These are phyloP conservation scores for Fusarium sp. DNA, from an alignment of 2,329 filamentous ascomycete genomes.

Conservation along the genomic window DNA sequence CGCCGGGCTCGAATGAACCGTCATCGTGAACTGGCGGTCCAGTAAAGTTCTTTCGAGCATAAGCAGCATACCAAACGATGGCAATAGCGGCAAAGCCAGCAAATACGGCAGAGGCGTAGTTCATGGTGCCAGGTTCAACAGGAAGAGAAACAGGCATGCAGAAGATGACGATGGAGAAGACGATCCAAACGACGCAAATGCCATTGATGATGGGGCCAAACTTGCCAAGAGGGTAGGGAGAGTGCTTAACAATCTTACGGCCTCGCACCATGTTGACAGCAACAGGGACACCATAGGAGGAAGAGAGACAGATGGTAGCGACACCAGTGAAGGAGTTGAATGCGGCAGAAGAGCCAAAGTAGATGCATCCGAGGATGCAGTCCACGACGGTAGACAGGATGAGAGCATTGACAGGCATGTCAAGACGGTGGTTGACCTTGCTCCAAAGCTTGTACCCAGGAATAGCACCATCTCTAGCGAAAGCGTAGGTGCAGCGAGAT, in stretches of 20 bases:
- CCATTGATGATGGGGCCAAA: slow-evolving; percentile 77
- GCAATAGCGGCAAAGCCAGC: slow-evolving; percentile 71
- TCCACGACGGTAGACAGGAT: slow-evolving; percentile 75
- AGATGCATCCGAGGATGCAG: slow-evolving; percentile 80
- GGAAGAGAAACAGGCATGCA: slow-evolving; percentile 77
- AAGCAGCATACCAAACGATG: slow-evolving; percentile 71
- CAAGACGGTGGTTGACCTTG: slow-evolving; percentile 71
- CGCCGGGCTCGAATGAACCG: slow-evolving; percentile 26
- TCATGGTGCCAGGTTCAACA: slow-evolving; percentile 69
- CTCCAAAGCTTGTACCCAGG: slow-evolving; percentile 76
- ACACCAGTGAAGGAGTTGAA: slow-evolving; percentile 86
- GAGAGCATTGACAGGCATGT: slow-evolving; percentile 78
- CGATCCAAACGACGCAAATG: slow-evolving; percentile 77
- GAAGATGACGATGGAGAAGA: slow-evolving; percentile 76
- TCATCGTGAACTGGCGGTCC: slow-evolving; percentile 57
- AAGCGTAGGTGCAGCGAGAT: slow-evolving; percentile 79
- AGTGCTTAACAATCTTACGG: slow-evolving; percentile 73
- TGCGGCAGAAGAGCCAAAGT: slow-evolving; percentile 80
- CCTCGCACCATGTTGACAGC: slow-evolving; percentile 75
- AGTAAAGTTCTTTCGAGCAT: slow-evolving; percentile 72
- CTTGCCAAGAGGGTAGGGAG: slow-evolving; percentile 74
- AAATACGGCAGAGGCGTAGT: slow-evolving; percentile 76
- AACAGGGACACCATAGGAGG: slow-evolving; percentile 81
- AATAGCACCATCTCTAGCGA: slow-evolving; percentile 80
- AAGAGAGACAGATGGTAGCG: slow-evolving; percentile 81